These are phyloP conservation scores for Ganoderma boninense DNA, from an alignment of 1,284 basidiomycete species.

Conservation along the genomic window DNA sequence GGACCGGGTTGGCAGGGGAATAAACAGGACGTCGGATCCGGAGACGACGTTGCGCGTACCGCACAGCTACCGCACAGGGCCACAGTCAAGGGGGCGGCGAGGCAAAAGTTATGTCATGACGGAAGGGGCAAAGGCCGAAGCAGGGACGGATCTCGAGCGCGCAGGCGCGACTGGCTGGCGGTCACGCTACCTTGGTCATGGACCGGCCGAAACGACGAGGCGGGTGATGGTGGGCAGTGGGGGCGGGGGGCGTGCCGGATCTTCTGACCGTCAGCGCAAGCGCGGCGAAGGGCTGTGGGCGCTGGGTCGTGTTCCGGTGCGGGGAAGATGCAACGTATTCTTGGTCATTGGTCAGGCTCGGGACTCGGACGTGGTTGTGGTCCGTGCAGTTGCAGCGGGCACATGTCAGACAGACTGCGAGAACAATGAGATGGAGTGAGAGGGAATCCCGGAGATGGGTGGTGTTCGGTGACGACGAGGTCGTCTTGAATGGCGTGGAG, in stretches of 20 bases:
- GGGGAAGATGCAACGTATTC: slow-evolving; percentile 3
- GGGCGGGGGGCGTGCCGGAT: slow-evolving; percentile 22
- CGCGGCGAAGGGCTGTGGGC: neutral
- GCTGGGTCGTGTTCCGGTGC: slow-evolving; percentile 20
- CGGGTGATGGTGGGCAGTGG: slow-evolving; percentile 9
- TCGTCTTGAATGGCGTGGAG: neutral
- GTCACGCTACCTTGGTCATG: slow-evolving; percentile 27
- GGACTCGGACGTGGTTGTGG: slow-evolving; percentile 2
- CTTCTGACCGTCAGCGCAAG: slow-evolving; percentile 23
- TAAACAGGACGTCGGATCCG: neutral
- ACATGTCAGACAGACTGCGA: slow-evolving; percentile 4
- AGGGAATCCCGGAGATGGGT: neutral
- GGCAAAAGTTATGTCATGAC: neutral
- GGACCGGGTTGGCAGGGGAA: neutral
- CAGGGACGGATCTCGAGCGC: slow-evolving; percentile 10
- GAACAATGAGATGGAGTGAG: slow-evolving; percentile 1
- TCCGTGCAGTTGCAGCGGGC: neutral
- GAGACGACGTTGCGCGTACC: neutral
- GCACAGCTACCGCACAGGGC: neutral
- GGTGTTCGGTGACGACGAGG: slow-evolving; percentile 8
- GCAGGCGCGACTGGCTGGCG: slow-evolving; percentile 21
- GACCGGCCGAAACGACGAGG: slow-evolving; percentile 26
- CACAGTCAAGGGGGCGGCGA: neutral
- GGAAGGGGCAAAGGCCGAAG: neutral
- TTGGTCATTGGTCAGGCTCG: neutral